Percentiles rank a stretch among this genome's conserved stretches.
Evolutionary conservation across 192 early-diverging fungal genomes (phyloP).

Genomic region (Allomyces macrogynus): DNA sequence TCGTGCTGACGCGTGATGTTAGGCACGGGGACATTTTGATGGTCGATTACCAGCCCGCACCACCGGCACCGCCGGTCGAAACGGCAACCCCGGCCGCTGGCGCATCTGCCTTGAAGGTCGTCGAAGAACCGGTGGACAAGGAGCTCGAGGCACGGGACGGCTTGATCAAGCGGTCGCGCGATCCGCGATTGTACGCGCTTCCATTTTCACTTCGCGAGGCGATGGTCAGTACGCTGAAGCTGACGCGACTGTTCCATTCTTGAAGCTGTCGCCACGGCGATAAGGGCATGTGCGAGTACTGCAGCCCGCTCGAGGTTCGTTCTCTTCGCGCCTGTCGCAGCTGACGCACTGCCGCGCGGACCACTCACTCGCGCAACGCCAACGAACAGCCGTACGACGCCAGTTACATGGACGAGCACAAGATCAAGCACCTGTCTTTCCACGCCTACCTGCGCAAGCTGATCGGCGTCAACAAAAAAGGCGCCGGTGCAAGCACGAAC

Average conservation of each 20-base stretch:
- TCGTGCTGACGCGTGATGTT: constrained; percentile 7
- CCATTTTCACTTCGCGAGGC: constrained; percentile 11
- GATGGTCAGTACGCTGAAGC: constrained; percentile 15
- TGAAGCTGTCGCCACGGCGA: constrained; percentile 54
- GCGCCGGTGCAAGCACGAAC: constrained; percentile 14
- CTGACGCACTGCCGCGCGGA: neutral
- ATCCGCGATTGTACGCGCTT: constrained; percentile 50
- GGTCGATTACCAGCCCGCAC: constrained; percentile 10
- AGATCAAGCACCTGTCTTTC: constrained; percentile 95
- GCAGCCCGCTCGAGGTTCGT: constrained; percentile 58
- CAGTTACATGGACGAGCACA: constrained; percentile 66
- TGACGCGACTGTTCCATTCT: neutral
- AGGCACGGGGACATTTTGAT: neutral
- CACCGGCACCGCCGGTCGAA: constrained; percentile 8
- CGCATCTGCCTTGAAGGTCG: neutral
- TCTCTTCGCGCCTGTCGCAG: neutral
- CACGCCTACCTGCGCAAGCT: constrained; percentile 70
- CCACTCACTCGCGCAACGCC: neutral
- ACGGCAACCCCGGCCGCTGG: constrained; percentile 1
- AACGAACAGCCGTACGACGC: constrained; percentile 53
- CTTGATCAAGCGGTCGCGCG: constrained; percentile 53
- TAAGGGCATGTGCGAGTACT: constrained; percentile 84
- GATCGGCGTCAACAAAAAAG: constrained; percentile 44
- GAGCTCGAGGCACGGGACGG: constrained; percentile 62
- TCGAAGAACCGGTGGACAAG: constrained; percentile 47